These are phyloP conservation scores for Kregervanrija pseudodelftensis DNA, from an alignment of 805 yeast species.

Conservation along the genomic window DNA sequence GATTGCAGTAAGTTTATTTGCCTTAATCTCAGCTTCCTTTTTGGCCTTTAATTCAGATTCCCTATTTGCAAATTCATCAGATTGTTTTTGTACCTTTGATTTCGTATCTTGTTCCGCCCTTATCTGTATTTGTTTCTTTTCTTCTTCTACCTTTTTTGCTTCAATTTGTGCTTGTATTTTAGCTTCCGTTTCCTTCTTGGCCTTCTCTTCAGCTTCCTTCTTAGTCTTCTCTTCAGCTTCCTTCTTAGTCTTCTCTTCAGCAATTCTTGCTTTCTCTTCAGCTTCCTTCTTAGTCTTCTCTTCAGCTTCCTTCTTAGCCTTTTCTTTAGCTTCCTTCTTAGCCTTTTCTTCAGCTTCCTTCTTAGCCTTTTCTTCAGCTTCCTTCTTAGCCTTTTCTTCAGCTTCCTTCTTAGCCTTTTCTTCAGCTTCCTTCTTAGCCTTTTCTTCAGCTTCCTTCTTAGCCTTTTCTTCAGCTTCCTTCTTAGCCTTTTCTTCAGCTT, in stretches of 20 bases:
- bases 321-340: neutral
- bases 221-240: neutral
- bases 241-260: neutral
- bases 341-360: too few species aligned
- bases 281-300: neutral
- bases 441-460: neutral
- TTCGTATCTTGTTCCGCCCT: slow-evolving; percentile 1
- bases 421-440: too few species aligned
- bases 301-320: neutral
- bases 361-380: too few species aligned
- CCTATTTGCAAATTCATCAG: slow-evolving; percentile 1
- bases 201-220: neutral
- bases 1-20: too few species aligned
- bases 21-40: neutral
- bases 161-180: neutral
- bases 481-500: neutral
- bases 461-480: neutral
- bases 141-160: neutral
- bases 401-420: too few species aligned
- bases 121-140: neutral
- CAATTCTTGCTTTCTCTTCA: too few species aligned
- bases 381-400: too few species aligned
- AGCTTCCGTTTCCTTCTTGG: neutral
- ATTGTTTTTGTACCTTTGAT: neutral
- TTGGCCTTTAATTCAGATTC: neutral